Conservation (phyloP, 352 stramenopile species). For the Globisporangium mamillatum region DNA sequence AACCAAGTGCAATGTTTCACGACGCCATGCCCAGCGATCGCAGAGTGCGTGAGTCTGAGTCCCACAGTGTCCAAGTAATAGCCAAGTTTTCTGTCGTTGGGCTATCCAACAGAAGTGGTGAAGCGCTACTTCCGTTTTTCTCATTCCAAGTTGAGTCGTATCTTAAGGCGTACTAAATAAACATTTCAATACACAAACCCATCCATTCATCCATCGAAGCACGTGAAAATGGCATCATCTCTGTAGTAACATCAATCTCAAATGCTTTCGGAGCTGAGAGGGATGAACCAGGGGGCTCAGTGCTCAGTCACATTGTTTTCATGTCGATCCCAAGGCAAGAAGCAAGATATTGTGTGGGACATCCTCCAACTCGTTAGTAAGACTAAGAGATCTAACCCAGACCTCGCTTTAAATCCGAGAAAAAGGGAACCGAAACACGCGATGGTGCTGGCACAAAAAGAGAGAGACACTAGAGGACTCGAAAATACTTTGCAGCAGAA, state of each 20-base stretch:
- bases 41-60: slow-evolving; percentile 33
- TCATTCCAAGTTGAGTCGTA: neutral
- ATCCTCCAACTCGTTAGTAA: neutral
- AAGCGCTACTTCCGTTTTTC: neutral
- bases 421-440: neutral
- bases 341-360: neutral
- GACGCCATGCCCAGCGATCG: slow-evolving; percentile 49
- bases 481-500: neutral
- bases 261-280: neutral
- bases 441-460: neutral
- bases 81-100: neutral
- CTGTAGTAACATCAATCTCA: neutral
- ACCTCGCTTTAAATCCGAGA: neutral
- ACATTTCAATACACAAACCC: neutral
- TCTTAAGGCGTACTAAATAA: neutral
- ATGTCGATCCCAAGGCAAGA: neutral
- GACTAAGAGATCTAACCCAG: neutral
- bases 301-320: neutral
- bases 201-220: neutral
- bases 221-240: neutral
- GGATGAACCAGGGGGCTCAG: neutral
- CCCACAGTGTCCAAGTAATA: neutral
- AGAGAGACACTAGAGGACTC: neutral
- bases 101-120: neutral
- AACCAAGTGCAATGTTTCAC: slow-evolving; percentile 48